phyloP scores from a whole-genome alignment of 1,284 basidiomycete genomes.

The Ceratobasidium sp. region DNA sequence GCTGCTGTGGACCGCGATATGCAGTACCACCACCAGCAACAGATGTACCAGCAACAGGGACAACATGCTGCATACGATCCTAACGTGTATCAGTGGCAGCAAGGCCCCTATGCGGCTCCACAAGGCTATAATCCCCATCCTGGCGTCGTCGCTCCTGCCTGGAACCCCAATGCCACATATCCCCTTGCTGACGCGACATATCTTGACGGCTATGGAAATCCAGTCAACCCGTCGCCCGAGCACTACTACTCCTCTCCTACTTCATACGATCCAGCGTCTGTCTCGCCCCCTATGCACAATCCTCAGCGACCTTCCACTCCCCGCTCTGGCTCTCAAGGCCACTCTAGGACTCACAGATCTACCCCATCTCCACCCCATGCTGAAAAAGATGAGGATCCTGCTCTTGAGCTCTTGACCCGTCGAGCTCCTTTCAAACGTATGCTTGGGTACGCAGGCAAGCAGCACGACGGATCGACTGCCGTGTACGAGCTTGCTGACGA shows the following conservation, averaged over 20 bases:
- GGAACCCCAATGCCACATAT: slow-evolving; percentile 19
- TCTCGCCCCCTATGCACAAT: not conserved
- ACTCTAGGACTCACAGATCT: not conserved
- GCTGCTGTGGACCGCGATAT: slow-evolving; percentile 9
- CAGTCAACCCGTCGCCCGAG: not conserved
- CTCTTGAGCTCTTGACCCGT: slow-evolving; percentile 8
- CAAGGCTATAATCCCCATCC: not conserved
- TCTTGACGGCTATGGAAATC: slow-evolving; percentile 2
- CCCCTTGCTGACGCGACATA: slow-evolving; percentile 5
- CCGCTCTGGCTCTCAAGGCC: not conserved
- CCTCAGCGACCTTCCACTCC: slow-evolving; percentile 16
- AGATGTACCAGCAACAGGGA: slow-evolving; percentile 4
- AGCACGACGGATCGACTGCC: slow-evolving; percentile 12
- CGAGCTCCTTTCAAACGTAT: slow-evolving; percentile 29
- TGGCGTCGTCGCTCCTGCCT: slow-evolving; percentile 5
- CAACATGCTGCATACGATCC: slow-evolving; percentile 12
- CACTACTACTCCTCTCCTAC: slow-evolving; percentile 5
- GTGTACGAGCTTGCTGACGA: slow-evolving; percentile 31
- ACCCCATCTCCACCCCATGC: not conserved
- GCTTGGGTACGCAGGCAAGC: slow-evolving; percentile 28
- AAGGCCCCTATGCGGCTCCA: slow-evolving; percentile 4
- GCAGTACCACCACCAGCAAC: not conserved
- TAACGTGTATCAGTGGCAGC: slow-evolving; percentile 18
- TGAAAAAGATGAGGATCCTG: slow-evolving; percentile 29
- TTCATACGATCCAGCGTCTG: not conserved